A percentile compares a stretch with the other conserved stretches of the same genome.
phyloP scores from a whole-genome alignment of 345 rosid species.

The Mercurialis annua region DNA sequence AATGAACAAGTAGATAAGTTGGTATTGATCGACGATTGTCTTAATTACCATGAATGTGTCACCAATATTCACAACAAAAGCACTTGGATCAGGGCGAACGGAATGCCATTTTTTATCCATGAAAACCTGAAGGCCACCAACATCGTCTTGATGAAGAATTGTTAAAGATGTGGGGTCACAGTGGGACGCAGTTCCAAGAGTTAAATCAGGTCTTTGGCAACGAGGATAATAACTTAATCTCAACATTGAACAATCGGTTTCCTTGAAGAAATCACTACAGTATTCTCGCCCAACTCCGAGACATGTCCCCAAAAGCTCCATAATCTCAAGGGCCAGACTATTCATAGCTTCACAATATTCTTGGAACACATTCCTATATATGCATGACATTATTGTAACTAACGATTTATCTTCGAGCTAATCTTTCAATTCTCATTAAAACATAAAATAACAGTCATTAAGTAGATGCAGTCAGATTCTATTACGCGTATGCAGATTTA shows the following conservation, averaged over 20 bases:
- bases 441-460: too few species aligned
- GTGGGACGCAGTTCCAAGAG: slow-evolving; percentile 97
- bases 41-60: slow-evolving; percentile 97
- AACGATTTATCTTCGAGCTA: too few species aligned
- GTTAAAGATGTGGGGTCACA: slow-evolving; percentile 98
- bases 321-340: slow-evolving; percentile 66
- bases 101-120: slow-evolving; percentile 76
- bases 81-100: slow-evolving; percentile 57
- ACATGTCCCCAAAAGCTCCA: slow-evolving; percentile 83
- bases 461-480: too few species aligned
- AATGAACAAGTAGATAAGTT: too few species aligned
- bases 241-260: slow-evolving; percentile 90
- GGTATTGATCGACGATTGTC: too few species aligned
- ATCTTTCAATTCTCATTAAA: too few species aligned
- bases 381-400: too few species aligned
- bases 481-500: too few species aligned
- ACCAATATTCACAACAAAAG: slow-evolving; percentile 91
- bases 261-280: slow-evolving; percentile 69
- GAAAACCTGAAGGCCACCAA: slow-evolving; percentile 88
- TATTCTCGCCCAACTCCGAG: slow-evolving; percentile 50
- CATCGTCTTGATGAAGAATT: slow-evolving; percentile 91
- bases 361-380: slow-evolving; percentile 62
- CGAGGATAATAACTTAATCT: slow-evolving; percentile 88
- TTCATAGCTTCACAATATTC: slow-evolving; percentile 86
- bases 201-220: slow-evolving; percentile 84